Base-by-base conservation (phyloP, 306 rosid genomes). In the Sechiopsis laciniata region DNA sequence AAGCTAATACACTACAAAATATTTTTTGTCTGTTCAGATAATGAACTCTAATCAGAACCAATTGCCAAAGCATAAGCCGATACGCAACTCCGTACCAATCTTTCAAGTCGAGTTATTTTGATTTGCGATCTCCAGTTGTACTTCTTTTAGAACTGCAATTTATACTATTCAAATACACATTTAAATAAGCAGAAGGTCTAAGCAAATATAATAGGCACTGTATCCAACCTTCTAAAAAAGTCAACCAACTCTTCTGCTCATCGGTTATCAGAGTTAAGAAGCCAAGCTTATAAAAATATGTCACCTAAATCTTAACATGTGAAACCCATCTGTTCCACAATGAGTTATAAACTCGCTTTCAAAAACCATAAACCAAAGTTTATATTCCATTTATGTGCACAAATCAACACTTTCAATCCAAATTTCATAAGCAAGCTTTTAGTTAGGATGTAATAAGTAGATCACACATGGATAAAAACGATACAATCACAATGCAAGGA, bases 111-210 rank as follows among this genome's bases (percentile, higher is more conserved):
- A 35, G 50, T 16, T 7, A 32, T 16, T 62, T 62, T 15, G 68
- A 59, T 66, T 20, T 46, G 72, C 72, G 19, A 68, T 45, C 54
- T 66, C 72, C 19, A 68, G 37, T 48, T 19, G 56, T 68, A 42
- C 12, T 42, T 68, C 57, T 11, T 10, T 48, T 42, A 68, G 32
- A 4, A 19, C 55, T 67, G 37, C 37, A 45, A 19, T 67, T 7
- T 68, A 37, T 67, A 17, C 6, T 19, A 29, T 46, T 12, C 56
- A 21, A 68, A 17, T 45, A 66, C 55, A 19, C 73, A 45, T 48
- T 46, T 46, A 68, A 22, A 48, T 57, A 45, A 67, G 73, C 3
- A 45, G 4, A 20, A 66, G 52, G 72, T 20, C 5, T 29, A 66
- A 17, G 1, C 8, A 15, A 17, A 37, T 37, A 40, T 40, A 6